These are phyloP conservation scores for Pochonia chlamydosporia DNA, from an alignment of 2,329 filamentous ascomycete genomes.

Conservation along the genomic window DNA sequence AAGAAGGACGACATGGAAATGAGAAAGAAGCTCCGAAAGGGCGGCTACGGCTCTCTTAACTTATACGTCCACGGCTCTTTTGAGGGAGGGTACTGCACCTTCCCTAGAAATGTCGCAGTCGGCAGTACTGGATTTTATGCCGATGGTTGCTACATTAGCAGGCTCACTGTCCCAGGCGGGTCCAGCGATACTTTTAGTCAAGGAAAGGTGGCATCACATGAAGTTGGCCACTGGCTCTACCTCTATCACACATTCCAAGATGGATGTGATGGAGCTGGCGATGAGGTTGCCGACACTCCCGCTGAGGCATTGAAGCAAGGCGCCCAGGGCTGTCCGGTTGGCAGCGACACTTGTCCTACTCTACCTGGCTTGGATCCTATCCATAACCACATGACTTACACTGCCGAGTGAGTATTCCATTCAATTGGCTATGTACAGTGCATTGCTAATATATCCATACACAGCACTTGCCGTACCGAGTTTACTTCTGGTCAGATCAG, in stretches of 20 bases:
- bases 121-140: not conserved
- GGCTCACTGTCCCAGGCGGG: not conserved
- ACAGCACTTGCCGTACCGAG: not conserved
- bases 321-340: conserved; percentile 29
- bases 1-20: no score
- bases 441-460: not conserved
- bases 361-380: conserved; percentile 27
- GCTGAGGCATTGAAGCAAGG: conserved; percentile 27
- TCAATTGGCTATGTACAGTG: not conserved
- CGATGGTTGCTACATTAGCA: not conserved
- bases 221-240: conserved; percentile 44
- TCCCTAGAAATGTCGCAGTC: no score
- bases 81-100: no score
- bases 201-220: conserved; percentile 31
- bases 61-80: no score
- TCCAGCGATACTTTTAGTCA: conserved; percentile 16
- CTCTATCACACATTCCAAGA: conserved; percentile 43
- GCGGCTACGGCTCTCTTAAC: no score
- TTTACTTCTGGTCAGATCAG: not conserved
- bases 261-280: conserved; percentile 29
- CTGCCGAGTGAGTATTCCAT: conserved; percentile 30
- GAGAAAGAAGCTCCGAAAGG: no score
- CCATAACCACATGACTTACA: conserved; percentile 35
- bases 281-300: conserved; percentile 35
- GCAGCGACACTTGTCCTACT: conserved; percentile 28